Percentiles rank a stretch among this genome's conserved stretches.
Conservation (phyloP, 345 rosid genomes). For the Populus alba region DNA sequence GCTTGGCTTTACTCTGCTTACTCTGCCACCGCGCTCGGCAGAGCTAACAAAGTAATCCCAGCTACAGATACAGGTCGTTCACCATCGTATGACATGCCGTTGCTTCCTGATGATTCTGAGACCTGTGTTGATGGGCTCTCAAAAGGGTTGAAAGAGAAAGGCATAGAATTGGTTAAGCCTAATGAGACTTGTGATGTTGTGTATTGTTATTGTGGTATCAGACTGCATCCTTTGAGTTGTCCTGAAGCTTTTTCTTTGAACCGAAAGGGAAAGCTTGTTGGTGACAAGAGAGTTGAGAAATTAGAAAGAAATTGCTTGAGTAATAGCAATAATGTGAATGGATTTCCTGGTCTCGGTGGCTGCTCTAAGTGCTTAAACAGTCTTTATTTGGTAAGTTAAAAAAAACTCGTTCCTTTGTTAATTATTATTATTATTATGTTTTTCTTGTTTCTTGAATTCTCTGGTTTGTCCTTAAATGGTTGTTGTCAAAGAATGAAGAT, state of each 20-base stretch:
- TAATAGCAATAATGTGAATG: constrained; percentile 41
- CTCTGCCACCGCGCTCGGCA: constrained; percentile 63
- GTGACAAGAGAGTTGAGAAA: constrained; percentile 54
- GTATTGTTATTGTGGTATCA: constrained; percentile 82
- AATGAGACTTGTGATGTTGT: constrained; percentile 86
- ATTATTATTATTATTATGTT: neutral
- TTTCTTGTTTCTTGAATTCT: neutral
- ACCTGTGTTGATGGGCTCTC: constrained; percentile 72
- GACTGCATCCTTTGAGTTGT: constrained; percentile 74
- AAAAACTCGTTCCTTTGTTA: neutral
- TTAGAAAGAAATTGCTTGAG: constrained; percentile 71
- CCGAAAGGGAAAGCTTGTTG: constrained; percentile 56
- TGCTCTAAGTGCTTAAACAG: constrained; percentile 81
- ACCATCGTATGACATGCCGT: constrained; percentile 60
- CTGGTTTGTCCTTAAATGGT: neutral
- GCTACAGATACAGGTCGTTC: constrained; percentile 19
- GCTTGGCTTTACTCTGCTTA: constrained; percentile 88
- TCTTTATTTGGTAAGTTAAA: constrained; percentile 48
- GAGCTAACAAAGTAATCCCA: constrained; percentile 13
- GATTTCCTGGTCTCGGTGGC: constrained; percentile 60
- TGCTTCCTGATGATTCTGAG: constrained; percentile 93
- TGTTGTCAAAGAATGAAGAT: neutral
- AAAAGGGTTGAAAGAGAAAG: constrained; percentile 58
- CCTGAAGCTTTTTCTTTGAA: constrained; percentile 57
- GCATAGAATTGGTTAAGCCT: constrained; percentile 54